Conservation (phyloP, 2,329 filamentous ascomycete genomes). For the Curvularia eragrostidis region DNA sequence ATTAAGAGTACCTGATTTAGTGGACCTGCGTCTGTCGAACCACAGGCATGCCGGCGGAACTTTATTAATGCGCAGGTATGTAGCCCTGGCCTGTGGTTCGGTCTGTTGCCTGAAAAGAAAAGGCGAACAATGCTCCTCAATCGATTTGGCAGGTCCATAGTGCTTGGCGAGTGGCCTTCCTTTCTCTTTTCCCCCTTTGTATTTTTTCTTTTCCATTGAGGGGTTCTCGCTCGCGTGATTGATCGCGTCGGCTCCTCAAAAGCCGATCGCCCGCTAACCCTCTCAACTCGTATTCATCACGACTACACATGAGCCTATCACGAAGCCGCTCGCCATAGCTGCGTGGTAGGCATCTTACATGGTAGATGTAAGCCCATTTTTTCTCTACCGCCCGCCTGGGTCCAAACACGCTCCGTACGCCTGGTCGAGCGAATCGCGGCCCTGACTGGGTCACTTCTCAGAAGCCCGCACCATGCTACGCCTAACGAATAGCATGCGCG, state of each 20-base stretch:
- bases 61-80: neutral
- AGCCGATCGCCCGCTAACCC: slow-evolving; percentile 6
- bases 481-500: neutral
- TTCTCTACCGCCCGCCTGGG: slow-evolving; percentile 8
- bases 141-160: neutral
- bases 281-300: slow-evolving; percentile 6
- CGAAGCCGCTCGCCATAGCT: neutral
- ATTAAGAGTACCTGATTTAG: slow-evolving; percentile 1
- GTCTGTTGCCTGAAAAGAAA: neutral
- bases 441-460: neutral
- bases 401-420: neutral
- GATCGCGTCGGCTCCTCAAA: slow-evolving; percentile 18
- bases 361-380: neutral
- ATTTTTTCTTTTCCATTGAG: neutral
- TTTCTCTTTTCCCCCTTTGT: neutral
- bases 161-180: neutral
- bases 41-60: neutral
- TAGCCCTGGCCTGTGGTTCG: neutral
- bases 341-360: slow-evolving; percentile 4
- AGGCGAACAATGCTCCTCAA: neutral
- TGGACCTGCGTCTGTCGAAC: slow-evolving; percentile 5
- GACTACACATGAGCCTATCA: slow-evolving; percentile 7
- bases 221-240: neutral
- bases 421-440: slow-evolving; percentile 7
- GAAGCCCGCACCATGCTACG: neutral